Evolutionary conservation across 352 stramenopile genomes (phyloP).

Genomic region (Phytophthora sojae): DNA sequence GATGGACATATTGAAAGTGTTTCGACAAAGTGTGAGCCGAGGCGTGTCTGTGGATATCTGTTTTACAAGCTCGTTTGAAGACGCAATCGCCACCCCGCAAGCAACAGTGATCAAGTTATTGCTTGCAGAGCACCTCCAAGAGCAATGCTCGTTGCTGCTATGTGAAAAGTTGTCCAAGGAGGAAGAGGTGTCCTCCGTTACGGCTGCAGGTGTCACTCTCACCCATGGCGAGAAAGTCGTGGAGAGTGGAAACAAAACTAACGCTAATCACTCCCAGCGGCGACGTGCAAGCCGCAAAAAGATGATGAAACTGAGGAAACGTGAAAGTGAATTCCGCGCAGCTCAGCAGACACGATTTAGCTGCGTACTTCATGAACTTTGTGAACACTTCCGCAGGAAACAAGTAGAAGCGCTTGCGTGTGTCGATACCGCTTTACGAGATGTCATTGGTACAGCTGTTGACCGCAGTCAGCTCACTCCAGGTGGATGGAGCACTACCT

Average conservation of each 20-base stretch:
- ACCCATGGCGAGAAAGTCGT: neutral
- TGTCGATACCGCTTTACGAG: constrained; percentile 44
- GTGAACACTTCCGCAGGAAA: constrained; percentile 32
- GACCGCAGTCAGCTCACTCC: constrained; percentile 17
- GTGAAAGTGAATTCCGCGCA: constrained; percentile 41
- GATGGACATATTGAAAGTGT: constrained; percentile 23
- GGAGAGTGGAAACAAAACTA: neutral
- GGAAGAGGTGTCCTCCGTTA: constrained; percentile 31
- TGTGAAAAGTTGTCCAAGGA: constrained; percentile 59
- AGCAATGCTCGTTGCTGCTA: constrained; percentile 73
- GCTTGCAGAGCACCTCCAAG: constrained; percentile 79
- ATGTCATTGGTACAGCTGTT: constrained; percentile 54
- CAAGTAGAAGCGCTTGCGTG: constrained; percentile 29
- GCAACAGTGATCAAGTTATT: constrained; percentile 65
- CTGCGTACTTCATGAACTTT: constrained; percentile 54
- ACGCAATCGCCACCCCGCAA: constrained; percentile 54
- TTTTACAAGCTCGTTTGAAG: constrained; percentile 57
- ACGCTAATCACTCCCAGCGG: constrained; percentile 56
- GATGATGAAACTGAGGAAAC: constrained; percentile 67
- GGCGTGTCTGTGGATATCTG: constrained; percentile 35
- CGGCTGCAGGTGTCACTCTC: neutral
- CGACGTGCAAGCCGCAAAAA: constrained; percentile 75
- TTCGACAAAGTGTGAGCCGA: constrained; percentile 8
- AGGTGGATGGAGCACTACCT: constrained; percentile 26
- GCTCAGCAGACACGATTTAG: constrained; percentile 53